A percentile compares a stretch with the other conserved stretches of the same genome.
These are phyloP conservation scores for Phenoliferia sp. DNA, from an alignment of 1,284 basidiomycete genomes.

Conservation along the genomic window DNA sequence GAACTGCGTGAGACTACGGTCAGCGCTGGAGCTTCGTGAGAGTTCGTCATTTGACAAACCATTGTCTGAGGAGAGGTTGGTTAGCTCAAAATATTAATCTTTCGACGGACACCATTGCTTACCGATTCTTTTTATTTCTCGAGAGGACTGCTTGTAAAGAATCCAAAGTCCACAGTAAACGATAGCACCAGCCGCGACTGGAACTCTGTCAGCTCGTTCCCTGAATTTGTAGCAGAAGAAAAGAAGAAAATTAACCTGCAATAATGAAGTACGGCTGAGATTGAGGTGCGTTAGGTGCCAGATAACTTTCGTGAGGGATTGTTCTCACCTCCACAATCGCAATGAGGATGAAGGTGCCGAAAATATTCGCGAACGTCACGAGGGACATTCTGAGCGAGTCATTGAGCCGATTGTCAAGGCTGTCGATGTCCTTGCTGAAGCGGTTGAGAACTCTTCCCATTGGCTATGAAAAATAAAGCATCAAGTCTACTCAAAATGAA, in stretches of 20 bases:
- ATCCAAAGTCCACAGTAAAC: constrained; percentile 38
- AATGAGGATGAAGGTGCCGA: constrained; percentile 62
- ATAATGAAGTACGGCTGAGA: neutral
- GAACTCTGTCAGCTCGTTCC: too few species aligned
- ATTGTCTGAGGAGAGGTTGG: neutral
- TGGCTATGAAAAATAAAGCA: constrained; percentile 42
- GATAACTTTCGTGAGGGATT: too few species aligned
- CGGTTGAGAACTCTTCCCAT: constrained; percentile 79
- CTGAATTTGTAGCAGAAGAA: too few species aligned
- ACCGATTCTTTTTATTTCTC: constrained; percentile 61
- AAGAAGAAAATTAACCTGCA: too few species aligned
- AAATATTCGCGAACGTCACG: constrained; percentile 44
- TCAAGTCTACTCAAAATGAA: neutral
- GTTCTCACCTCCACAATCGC: too few species aligned
- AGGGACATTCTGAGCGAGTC: constrained; percentile 19
- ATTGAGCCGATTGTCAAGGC: constrained; percentile 52
- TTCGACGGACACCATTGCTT: neutral
- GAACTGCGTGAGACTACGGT: constrained; percentile 21
- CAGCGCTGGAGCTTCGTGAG: too few species aligned
- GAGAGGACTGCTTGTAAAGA: constrained; percentile 63
- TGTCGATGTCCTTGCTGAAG: constrained; percentile 44
- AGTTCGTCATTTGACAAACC: neutral
- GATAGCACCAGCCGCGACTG: neutral
- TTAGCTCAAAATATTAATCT: neutral
- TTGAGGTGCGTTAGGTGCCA: constrained; percentile 38